phyloP scores from a whole-genome alignment of 257 asterid species.

The Coffea canephora region DNA sequence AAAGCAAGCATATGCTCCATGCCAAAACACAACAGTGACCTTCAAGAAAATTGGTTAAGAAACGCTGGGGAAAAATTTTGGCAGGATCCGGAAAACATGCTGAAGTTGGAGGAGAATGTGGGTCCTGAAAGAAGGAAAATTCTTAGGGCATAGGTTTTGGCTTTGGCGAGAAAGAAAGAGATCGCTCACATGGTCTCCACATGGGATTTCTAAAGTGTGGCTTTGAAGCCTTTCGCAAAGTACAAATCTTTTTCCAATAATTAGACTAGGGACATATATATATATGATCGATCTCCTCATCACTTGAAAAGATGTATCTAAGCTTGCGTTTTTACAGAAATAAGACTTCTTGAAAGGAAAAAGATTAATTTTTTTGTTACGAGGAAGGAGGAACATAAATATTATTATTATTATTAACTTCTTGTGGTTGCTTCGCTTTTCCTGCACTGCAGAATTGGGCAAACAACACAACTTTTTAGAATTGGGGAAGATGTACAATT shows the following conservation, averaged over 20 bases:
- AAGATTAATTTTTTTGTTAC: too few relatives aligned
- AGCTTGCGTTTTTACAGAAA: background rate
- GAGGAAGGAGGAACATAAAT: too few relatives aligned
- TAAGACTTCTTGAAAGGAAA: background rate
- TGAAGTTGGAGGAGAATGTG: constrained; percentile 21
- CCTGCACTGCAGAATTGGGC: background rate
- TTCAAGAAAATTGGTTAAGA: constrained; percentile 6
- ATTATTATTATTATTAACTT: background rate
- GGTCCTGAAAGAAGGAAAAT: constrained; percentile 35
- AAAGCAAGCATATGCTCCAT: background rate
- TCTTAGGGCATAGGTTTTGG: constrained; percentile 42
- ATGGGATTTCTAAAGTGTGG: constrained; percentile 45
- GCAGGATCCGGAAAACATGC: constrained; percentile 21
- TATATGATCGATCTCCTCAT: background rate
- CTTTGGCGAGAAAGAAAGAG: constrained; percentile 34
- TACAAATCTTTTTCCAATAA: constrained; percentile 21
- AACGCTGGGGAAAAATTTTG: constrained; percentile 29
- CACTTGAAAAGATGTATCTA: background rate
- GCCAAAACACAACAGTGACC: background rate
- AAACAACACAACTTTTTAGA: background rate
- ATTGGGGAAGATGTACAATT: background rate
- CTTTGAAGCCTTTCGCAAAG: constrained; percentile 37
- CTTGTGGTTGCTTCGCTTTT: background rate
- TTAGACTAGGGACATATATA: background rate
- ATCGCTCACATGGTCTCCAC: constrained; percentile 67